Evolutionary conservation across 1,139 yeast genomes (phyloP), one percentile per base, ranked within the genome.

Genomic region (Blastobotrys buckinghamii): DNA sequence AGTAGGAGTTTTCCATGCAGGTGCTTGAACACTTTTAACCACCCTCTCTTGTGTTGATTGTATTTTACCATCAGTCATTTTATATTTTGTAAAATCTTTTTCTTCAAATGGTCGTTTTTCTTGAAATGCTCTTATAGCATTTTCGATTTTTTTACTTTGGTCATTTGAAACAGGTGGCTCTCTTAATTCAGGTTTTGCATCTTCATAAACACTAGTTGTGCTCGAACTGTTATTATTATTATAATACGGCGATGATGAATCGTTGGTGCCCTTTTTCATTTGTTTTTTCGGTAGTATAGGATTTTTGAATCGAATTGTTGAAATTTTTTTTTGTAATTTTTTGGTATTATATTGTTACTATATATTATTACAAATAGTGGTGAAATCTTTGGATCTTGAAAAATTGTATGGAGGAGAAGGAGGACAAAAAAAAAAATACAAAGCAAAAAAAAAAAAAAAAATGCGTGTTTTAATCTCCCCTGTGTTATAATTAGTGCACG

Each of bases 111-210:
- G 67, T 36, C 69, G 64, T 60, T 81, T 79, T 52, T 75, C 73
- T 57, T 80, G 78, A 59, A 88, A 76, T 34, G 90, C 94, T 51
- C 79, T 74, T 52, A 88, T 71, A 13, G 96, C 95, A 59, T 87
- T 87, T 60, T 82, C 82, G 12, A 65, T 54, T 51, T 65, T 59
- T 39, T 54, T 53, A 27, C 34, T 41, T n/a, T 17, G 22, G 27
- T 35, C 46, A n/a, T 32, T 19, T 29, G 36, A 12, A 8, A 22
- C 9, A 12, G 43, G 43, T 6, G 42, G 33, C 26, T 27, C 35
- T 40, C 22, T 30, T n/a, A 36, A n/a, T 26, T 36, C 39, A 4
- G 39, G 39, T 13, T 16, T 17, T 5, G 38, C 22, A 15, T 19
- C 19, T 9, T 34, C 22, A 15, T 7, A 17, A 16, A 17, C 10